These are phyloP conservation scores for Corylus americana DNA, from an alignment of 306 rosid genomes.

Conservation along the genomic window DNA sequence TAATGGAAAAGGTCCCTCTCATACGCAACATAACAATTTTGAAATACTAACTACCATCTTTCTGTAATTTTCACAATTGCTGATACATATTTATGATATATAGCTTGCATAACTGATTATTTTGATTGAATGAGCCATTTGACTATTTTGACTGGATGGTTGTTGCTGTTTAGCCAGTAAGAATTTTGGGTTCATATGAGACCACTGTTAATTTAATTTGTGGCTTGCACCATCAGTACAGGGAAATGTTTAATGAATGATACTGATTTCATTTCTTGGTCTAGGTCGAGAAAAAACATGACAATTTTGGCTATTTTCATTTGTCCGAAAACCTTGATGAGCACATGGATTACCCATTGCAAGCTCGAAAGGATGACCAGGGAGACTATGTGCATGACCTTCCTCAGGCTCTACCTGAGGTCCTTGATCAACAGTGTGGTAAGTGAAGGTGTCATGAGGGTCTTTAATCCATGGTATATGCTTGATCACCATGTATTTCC, in stretches of 20 bases:
- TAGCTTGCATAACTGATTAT: background rate
- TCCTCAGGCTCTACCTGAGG: conserved; percentile 63
- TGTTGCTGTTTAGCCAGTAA: background rate
- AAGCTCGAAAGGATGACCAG: conserved; percentile 41
- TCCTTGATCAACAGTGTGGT: conserved; percentile 59
- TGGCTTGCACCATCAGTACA: background rate
- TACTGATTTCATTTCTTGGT: conserved; percentile 28
- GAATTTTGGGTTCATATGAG: background rate
- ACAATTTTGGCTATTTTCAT: conserved; percentile 74
- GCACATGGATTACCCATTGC: conserved; percentile 48
- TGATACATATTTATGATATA: background rate
- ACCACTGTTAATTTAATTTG: background rate
- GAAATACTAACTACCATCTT: background rate
- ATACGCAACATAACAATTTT: background rate
- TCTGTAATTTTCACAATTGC: background rate
- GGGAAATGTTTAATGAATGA: conserved; percentile 7
- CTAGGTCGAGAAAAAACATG: conserved; percentile 77
- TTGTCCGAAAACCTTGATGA: conserved; percentile 83
- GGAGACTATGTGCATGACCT: conserved; percentile 53
- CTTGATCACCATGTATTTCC: conserved; percentile 4
- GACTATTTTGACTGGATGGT: background rate
- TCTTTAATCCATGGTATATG: conserved; percentile 22
- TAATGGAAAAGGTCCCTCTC: too few species aligned
- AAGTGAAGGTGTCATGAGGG: conserved; percentile 41
- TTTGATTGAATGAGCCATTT: background rate